Evolutionary conservation across 1,139 yeast species (phyloP).

Genomic region (Yamadazyma pseudoaaseri): DNA sequence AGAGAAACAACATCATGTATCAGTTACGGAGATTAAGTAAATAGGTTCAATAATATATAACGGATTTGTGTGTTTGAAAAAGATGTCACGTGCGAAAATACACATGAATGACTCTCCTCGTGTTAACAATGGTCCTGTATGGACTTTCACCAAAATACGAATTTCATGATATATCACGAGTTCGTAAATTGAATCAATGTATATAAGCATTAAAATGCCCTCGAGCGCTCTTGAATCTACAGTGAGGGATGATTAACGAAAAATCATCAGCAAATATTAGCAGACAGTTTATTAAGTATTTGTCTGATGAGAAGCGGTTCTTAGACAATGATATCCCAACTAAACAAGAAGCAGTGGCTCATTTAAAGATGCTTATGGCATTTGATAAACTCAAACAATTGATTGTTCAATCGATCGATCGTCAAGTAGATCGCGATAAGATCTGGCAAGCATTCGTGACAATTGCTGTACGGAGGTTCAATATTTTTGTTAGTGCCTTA

Average conservation of each 20-base stretch:
- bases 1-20: neutral
- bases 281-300: constrained; percentile 1
- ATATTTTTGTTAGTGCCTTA: constrained; percentile 24
- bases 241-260: neutral
- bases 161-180: too few species aligned
- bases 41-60: neutral
- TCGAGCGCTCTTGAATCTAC: too few species aligned
- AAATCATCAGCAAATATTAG: neutral
- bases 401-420: constrained; percentile 4
- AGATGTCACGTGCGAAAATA: too few species aligned
- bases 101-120: too few species aligned
- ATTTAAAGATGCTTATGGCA: constrained; percentile 29
- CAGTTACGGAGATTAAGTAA: neutral
- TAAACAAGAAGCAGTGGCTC: constrained; percentile 12
- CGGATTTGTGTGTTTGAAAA: too few species aligned
- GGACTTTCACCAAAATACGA: too few species aligned
- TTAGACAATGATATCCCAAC: constrained; percentile 1
- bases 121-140: too few species aligned
- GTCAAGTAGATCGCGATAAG: constrained; percentile 14
- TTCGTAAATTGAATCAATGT: too few species aligned
- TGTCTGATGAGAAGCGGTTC: constrained; percentile 1
- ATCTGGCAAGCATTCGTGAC: constrained; percentile 31
- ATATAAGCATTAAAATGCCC: too few species aligned
- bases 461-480: constrained; percentile 29
- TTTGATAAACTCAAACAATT: constrained; percentile 22